A percentile compares a stretch with the other conserved stretches of the same genome.
Conservation (phyloP, 495 filamentous ascomycete species). For the Penicillium verhagenii region DNA sequence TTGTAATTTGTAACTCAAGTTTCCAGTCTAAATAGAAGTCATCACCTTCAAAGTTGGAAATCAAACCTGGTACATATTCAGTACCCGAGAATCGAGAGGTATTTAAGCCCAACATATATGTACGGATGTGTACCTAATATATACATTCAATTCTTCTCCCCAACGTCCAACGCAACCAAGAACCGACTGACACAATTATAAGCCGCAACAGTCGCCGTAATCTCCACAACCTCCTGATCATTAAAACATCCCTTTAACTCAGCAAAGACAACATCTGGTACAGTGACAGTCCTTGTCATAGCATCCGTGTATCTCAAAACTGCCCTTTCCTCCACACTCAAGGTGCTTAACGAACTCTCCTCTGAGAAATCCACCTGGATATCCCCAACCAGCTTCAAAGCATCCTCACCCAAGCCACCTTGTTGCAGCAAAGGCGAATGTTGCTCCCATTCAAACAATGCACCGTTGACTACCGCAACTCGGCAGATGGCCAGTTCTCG, state of each 20-base stretch:
- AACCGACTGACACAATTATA: constrained; percentile 90
- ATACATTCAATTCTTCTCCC: constrained; percentile 46
- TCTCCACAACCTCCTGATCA: constrained; percentile 72
- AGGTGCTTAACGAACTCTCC: constrained; percentile 17
- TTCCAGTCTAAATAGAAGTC: too few relatives aligned
- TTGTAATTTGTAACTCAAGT: too few relatives aligned
- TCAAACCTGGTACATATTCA: too few relatives aligned
- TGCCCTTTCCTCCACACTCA: constrained; percentile 60
- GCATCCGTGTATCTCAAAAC: constrained; percentile 71
- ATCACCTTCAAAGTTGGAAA: too few relatives aligned
- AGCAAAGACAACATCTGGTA: constrained; percentile 62
- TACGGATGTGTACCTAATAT: background rate
- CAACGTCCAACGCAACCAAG: constrained; percentile 79
- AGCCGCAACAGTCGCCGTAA: constrained; percentile 73
- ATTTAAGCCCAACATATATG: background rate
- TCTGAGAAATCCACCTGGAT: constrained; percentile 18
- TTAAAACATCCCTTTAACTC: constrained; percentile 56
- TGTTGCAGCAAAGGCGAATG: constrained; percentile 63
- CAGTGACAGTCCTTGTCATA: constrained; percentile 66
- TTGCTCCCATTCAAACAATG: constrained; percentile 77
- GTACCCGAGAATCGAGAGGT: constrained; percentile 3
- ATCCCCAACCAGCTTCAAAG: constrained; percentile 43
- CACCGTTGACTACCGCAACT: constrained; percentile 69
- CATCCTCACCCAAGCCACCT: constrained; percentile 50
- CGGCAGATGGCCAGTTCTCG: constrained; percentile 73